Evolutionary conservation across 2,329 filamentous ascomycete species (phyloP).

Genomic region (Fusarium chaquense): DNA sequence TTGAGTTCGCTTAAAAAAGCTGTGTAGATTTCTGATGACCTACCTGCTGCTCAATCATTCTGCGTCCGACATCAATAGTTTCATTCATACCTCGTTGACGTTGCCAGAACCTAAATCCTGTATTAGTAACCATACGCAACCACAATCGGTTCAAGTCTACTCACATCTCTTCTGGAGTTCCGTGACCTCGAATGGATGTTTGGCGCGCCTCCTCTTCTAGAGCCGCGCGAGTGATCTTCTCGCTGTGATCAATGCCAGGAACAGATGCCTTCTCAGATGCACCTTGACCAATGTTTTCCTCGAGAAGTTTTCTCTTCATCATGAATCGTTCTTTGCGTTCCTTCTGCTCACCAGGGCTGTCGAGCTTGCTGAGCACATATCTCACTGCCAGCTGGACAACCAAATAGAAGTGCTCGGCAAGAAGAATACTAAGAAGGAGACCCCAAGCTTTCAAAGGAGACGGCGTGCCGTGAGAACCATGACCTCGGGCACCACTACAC

Average conservation of each 20-base stretch:
- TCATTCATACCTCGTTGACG: slow-evolving; percentile 69
- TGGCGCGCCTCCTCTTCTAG: slow-evolving; percentile 73
- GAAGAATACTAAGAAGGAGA: slow-evolving; percentile 82
- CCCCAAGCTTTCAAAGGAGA: slow-evolving; percentile 82
- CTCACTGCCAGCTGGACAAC: slow-evolving; percentile 78
- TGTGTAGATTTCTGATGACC: slow-evolving; percentile 5
- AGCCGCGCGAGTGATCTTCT: slow-evolving; percentile 72
- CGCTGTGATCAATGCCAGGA: slow-evolving; percentile 63
- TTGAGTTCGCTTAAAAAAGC: background rate
- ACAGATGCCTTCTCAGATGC: slow-evolving; percentile 62
- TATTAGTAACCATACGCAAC: slow-evolving; percentile 37
- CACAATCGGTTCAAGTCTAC: slow-evolving; percentile 28
- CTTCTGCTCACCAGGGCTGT: slow-evolving; percentile 87
- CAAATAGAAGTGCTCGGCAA: slow-evolving; percentile 93
- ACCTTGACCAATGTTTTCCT: slow-evolving; percentile 75
- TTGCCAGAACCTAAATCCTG: slow-evolving; percentile 66
- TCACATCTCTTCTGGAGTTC: slow-evolving; percentile 65
- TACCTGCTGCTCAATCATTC: slow-evolving; percentile 64
- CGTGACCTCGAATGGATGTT: slow-evolving; percentile 62
- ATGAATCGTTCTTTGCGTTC: slow-evolving; percentile 84
- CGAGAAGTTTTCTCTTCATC: slow-evolving; percentile 82
- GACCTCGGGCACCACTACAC: slow-evolving; percentile 74
- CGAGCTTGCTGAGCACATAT: slow-evolving; percentile 80
- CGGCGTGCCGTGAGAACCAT: slow-evolving; percentile 74
- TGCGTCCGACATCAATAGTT: slow-evolving; percentile 67